Conservation (phyloP, 2,329 filamentous ascomycete species). For the Cytospora leucostoma region DNA sequence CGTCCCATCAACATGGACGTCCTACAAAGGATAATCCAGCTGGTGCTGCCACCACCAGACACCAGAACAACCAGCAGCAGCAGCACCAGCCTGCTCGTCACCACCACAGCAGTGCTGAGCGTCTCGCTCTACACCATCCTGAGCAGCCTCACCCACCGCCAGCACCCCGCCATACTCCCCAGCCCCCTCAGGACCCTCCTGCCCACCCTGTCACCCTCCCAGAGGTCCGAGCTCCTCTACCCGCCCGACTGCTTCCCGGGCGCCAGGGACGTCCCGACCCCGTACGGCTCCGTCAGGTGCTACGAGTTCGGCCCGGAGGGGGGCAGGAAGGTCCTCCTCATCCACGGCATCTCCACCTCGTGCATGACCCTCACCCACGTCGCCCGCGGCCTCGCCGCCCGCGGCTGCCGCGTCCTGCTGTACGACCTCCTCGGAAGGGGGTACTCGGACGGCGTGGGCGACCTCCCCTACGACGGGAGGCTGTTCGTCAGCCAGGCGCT, state of each 20-base stretch:
- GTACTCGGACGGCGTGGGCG: slow-evolving; percentile 68
- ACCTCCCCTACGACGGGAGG: slow-evolving; percentile 60
- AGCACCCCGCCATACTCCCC: slow-evolving; percentile 12
- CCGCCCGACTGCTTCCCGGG: slow-evolving; percentile 71
- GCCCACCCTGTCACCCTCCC: slow-evolving; percentile 39
- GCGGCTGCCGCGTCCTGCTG: slow-evolving; percentile 72
- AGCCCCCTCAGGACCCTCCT: slow-evolving; percentile 39
- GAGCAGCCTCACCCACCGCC: slow-evolving; percentile 3
- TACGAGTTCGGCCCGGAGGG: slow-evolving; percentile 76
- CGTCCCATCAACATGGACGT: slow-evolving; percentile 5
- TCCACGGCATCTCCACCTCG: slow-evolving; percentile 83
- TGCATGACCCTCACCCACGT: slow-evolving; percentile 68
- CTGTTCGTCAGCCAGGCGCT: slow-evolving; percentile 69
- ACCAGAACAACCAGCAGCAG: not conserved
- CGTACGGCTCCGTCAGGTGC: slow-evolving; percentile 34
- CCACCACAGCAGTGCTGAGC: slow-evolving; percentile 7
- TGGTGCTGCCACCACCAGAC: not conserved
- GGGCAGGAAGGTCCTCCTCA: slow-evolving; percentile 70
- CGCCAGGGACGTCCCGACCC: slow-evolving; percentile 65
- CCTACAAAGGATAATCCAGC: not conserved
- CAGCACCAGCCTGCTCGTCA: not conserved
- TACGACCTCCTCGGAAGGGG: slow-evolving; percentile 80
- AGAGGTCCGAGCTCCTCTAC: slow-evolving; percentile 55
- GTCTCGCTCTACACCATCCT: slow-evolving; percentile 10
- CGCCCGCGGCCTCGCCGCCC: slow-evolving; percentile 62